Evolutionary conservation across 2,329 filamentous ascomycete species (phyloP).

Genomic region (Aspergillus arachidicola): DNA sequence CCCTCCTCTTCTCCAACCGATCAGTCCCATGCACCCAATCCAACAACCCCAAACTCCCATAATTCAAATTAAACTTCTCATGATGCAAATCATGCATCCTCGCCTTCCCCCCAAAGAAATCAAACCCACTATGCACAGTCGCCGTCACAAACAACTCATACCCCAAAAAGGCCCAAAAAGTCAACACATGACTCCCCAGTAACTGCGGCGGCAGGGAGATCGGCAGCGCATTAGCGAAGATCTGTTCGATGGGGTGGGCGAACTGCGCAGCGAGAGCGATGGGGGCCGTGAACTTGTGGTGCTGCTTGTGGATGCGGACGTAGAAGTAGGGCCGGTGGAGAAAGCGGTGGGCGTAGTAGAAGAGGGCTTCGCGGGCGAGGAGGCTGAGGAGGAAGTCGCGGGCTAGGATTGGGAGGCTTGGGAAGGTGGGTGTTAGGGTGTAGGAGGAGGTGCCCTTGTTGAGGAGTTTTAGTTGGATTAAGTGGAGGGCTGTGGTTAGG

Average conservation of each 20-base stretch:
- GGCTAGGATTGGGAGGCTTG: conserved; percentile 39
- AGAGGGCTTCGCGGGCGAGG: conserved; percentile 53
- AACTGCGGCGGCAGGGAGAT: conserved; percentile 54
- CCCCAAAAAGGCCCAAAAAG: conserved; percentile 54
- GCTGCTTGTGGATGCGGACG: conserved; percentile 56
- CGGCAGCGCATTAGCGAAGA: conserved; percentile 57
- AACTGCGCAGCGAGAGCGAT: conserved; percentile 60
- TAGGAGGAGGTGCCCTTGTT: conserved; percentile 33
- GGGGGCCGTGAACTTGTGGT: conserved; percentile 60
- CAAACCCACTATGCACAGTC: conserved; percentile 61
- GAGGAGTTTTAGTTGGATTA: conserved; percentile 9
- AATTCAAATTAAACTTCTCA: conserved; percentile 59
- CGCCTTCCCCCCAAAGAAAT: conserved; percentile 52
- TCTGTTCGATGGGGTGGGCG: conserved; percentile 59
- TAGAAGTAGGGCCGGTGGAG: conserved; percentile 56
- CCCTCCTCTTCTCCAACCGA: conserved; percentile 3
- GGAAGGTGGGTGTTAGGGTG: conserved; percentile 43
- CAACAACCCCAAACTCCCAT: conserved; percentile 55
- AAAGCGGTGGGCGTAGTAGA: conserved; percentile 60
- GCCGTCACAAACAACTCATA: conserved; percentile 55
- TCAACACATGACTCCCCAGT: conserved; percentile 54
- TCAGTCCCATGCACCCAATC: conserved; percentile 60
- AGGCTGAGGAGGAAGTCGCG: conserved; percentile 48
- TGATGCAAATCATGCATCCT: conserved; percentile 60
- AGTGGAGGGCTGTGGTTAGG: conserved; percentile 40